A percentile compares a stretch with the other conserved stretches of the same genome.
Conservation (phyloP, 1,284 basidiomycete genomes). For the Cryptococcus sp. region DNA sequence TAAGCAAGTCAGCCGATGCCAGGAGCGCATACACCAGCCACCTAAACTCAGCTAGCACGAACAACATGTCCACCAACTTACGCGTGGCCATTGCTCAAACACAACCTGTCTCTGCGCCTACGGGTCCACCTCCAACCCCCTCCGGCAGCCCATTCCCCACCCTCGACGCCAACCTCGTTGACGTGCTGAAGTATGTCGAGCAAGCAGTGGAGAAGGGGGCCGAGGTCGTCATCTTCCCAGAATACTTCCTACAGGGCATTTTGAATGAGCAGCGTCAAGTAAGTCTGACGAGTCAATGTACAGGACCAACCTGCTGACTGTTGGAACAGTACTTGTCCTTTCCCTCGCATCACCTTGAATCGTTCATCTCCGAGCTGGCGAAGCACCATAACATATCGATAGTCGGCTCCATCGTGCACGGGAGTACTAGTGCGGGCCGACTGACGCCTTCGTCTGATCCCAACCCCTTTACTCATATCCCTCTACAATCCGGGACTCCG, state of each 20-base stretch:
- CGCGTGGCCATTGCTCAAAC: no score
- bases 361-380: constrained; percentile 35
- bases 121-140: no score
- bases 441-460: constrained; percentile 6
- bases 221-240: constrained; percentile 51
- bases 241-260: constrained; percentile 53
- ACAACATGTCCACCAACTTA: no score
- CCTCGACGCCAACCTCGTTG: constrained; percentile 36
- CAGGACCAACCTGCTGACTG: no score
- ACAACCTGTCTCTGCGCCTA: no score
- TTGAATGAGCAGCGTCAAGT: constrained; percentile 44
- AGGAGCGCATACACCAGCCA: no score
- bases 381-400: constrained; percentile 35
- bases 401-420: constrained; percentile 47
- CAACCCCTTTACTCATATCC: constrained; percentile 40
- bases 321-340: constrained; percentile 43
- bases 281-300: constrained; percentile 10
- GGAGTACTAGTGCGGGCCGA: constrained; percentile 14
- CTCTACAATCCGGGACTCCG: not conserved
- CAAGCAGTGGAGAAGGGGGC: constrained; percentile 28
- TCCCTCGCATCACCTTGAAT: constrained; percentile 34
- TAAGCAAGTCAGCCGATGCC: no score
- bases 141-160: no score
- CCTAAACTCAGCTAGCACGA: no score
- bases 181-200: constrained; percentile 24